These are phyloP conservation scores for Rhynchosporium agropyri DNA, from an alignment of 2,329 filamentous ascomycete genomes.

Conservation along the genomic window DNA sequence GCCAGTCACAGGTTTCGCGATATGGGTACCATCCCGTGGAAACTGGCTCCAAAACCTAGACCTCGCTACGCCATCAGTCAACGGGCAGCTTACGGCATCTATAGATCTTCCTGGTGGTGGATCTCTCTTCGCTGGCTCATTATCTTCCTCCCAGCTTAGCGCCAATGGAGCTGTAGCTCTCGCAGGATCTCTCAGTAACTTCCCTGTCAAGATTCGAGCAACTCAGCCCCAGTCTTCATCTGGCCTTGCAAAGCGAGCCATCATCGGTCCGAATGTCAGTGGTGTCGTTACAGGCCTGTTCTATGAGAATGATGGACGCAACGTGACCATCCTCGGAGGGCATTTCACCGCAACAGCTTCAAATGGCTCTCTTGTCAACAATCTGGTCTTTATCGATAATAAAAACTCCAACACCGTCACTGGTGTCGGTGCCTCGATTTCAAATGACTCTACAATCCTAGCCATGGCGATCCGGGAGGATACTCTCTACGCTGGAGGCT, in stretches of 20 bases:
- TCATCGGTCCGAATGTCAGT: constrained; percentile 50
- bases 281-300: constrained; percentile 81
- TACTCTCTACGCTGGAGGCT: constrained; percentile 80
- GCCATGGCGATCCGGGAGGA: constrained; percentile 68
- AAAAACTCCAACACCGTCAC: constrained; percentile 66
- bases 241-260: constrained; percentile 51
- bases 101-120: constrained; percentile 62
- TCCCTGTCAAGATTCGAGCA: constrained; percentile 59
- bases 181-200: constrained; percentile 52
- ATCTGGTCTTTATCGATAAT: constrained; percentile 81
- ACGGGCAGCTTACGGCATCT: constrained; percentile 72
- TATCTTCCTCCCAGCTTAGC: constrained; percentile 74
- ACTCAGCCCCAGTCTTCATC: constrained; percentile 44
- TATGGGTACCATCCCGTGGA: constrained; percentile 84
- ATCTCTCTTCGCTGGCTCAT: constrained; percentile 79
- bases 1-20: constrained; percentile 73
- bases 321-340: constrained; percentile 85
- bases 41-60: constrained; percentile 88
- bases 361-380: constrained; percentile 73
- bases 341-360: constrained; percentile 75
- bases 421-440: constrained; percentile 69
- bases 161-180: constrained; percentile 75
- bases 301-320: constrained; percentile 68
- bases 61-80: constrained; percentile 64
- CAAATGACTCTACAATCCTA: constrained; percentile 73